These are phyloP conservation scores for Cyberlindnera mrakii DNA, from an alignment of 805 yeast genomes.

Conservation along the genomic window DNA sequence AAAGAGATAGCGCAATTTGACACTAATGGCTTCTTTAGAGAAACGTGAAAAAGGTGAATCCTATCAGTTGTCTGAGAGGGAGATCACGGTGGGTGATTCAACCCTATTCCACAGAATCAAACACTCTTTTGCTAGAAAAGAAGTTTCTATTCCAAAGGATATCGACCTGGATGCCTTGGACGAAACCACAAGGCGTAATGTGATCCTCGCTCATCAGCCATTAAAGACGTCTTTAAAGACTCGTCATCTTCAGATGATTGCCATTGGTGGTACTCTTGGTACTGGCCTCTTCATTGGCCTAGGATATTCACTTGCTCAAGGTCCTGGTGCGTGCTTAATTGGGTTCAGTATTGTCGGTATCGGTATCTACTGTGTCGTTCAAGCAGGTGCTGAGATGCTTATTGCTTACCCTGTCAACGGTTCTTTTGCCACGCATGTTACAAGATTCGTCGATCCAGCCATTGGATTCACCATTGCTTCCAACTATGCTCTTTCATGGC, in stretches of 20 bases:
- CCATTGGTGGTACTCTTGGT: conserved; percentile 70
- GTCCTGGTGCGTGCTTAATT: conserved; percentile 63
- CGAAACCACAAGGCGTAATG: conserved; percentile 19
- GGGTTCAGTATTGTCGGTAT: conserved; percentile 50
- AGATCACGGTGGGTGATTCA: no score
- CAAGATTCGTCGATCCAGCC: conserved; percentile 50
- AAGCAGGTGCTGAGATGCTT: conserved; percentile 51
- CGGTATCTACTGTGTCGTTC: conserved; percentile 55
- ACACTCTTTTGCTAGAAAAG: conserved; percentile 21
- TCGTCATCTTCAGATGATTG: conserved; percentile 61
- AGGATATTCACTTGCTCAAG: conserved; percentile 48
- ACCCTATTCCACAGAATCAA: background rate
- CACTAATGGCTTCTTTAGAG: no score
- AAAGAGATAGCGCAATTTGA: no score
- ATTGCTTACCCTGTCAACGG: conserved; percentile 49
- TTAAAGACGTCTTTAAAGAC: conserved; percentile 35
- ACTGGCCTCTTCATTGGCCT: conserved; percentile 66
- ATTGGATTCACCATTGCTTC: conserved; percentile 49
- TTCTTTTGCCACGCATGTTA: conserved; percentile 43
- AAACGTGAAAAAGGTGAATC: no score
- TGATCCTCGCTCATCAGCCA: conserved; percentile 31
- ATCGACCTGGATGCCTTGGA: conserved; percentile 18
- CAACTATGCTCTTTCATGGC: conserved; percentile 51
- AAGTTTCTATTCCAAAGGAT: conserved; percentile 13
- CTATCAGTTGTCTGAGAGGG: no score